Evolutionary conservation across 345 rosid genomes (phyloP), one percentile per base, ranked within the genome.

Genomic region (Excoecaria cochinchinensis): DNA sequence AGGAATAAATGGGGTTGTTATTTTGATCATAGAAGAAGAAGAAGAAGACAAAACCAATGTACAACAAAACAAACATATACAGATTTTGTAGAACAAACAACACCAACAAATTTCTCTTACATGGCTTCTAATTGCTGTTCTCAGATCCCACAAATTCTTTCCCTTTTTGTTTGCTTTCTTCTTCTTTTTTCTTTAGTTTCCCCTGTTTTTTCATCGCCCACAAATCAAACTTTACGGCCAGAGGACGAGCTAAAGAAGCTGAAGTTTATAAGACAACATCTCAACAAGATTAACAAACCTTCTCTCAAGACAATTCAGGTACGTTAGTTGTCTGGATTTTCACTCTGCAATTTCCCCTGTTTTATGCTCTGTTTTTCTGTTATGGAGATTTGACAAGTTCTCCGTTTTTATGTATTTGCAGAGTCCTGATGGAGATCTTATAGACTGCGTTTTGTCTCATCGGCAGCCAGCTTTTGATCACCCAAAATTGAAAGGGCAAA

Each of bases 381-480:
- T 58, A 5, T 12, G 21, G 4, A 31, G 31, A 31, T 31, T 61
- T 65, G 21, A 60, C 4, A 11, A 15, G 47, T 39, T 53, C 60
- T 67, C 16, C 8, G 0, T 65, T 52, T 40, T 61, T 25, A 21
- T 80, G 50, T 72, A 68, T 39, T 44, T 70, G 64, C 91, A 96
- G 99, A 96, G 95, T 75, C 88, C 93, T 40, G 92, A 90, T 75
- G 97, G 98, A 63, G 99, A 96, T 86, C 52, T 76, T 16, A 87
- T 96, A 82, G 99, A 90, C 66, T 96, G 99, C 78, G 91, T 96
- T 42, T 59, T 81, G 59, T 74, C 90, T 77, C 95, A 93, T 82
- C 86, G 84, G 15, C 99, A 96, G 73, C 97, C 89, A 9, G 99
- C 98, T 71, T 96, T 93, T 11, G 99, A 96, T 84, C 97, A 93